Percentiles rank a stretch among this genome's conserved stretches.
Evolutionary conservation across 768 basidiomycete species (phyloP).

Genomic region (Boletus rufocinnamomeus): DNA sequence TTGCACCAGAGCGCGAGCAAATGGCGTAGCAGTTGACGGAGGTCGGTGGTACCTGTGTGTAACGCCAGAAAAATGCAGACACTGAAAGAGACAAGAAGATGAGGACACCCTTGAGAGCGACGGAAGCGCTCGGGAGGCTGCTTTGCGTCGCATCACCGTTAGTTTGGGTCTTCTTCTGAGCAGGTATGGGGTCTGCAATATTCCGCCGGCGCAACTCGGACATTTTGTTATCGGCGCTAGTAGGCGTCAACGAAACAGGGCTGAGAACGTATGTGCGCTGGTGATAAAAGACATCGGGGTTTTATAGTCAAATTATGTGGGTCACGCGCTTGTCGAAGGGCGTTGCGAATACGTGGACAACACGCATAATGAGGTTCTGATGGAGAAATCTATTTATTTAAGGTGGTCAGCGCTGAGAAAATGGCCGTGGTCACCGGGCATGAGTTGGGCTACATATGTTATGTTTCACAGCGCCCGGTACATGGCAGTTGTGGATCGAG

Average conservation of each 20-base stretch:
- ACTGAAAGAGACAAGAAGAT: constrained; percentile 8
- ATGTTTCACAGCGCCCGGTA: not conserved
- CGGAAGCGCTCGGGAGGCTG: not conserved
- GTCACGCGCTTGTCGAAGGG: not conserved
- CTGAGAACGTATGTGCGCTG: not conserved
- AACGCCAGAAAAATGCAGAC: constrained; percentile 14
- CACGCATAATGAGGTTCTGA: not conserved
- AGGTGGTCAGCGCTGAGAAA: not conserved
- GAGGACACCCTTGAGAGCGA: constrained; percentile 3
- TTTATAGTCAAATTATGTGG: not conserved
- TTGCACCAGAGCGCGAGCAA: constrained; percentile 54
- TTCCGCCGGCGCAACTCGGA: constrained; percentile 16
- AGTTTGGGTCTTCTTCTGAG: not conserved
- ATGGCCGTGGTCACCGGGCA: not conserved
- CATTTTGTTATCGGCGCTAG: constrained; percentile 2
- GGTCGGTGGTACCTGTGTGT: not conserved
- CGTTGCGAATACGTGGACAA: not conserved
- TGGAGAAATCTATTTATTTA: not conserved
- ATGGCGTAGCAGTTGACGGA: constrained; percentile 51
- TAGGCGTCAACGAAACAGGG: not conserved
- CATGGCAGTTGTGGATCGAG: not conserved
- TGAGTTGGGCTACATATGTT: not conserved
- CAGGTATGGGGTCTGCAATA: not conserved
- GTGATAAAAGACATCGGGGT: not conserved
- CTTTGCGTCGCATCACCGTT: not conserved